A percentile compares a stretch with the other conserved stretches of the same genome.
Evolutionary conservation across 345 rosid species (phyloP).

Genomic region (Eucalyptus erythrocorys): DNA sequence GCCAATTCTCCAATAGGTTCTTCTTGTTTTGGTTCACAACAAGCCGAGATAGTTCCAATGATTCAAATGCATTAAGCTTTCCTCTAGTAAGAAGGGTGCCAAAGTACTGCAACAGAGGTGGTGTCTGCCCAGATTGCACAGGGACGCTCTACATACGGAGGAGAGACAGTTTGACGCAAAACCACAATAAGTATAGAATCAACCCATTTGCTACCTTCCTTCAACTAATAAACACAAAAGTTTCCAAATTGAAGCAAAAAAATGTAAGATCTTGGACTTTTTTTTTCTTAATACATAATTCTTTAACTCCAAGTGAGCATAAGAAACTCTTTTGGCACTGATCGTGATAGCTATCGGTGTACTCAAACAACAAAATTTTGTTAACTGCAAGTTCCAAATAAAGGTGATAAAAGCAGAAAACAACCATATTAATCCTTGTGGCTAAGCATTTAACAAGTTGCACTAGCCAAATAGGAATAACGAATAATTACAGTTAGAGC

Average conservation of each 20-base stretch:
- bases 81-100: conserved; percentile 93
- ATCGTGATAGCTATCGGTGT: not conserved
- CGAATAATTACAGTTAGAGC: not conserved
- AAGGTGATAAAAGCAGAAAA: not conserved
- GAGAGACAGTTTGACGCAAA: not conserved
- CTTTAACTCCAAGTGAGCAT: not conserved
- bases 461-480: not conserved
- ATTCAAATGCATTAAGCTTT: conserved; percentile 95
- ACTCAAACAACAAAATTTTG: not conserved
- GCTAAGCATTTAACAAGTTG: not conserved
- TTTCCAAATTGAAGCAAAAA: not conserved
- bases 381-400: not conserved
- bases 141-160: conserved; percentile 74
- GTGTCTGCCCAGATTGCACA: conserved; percentile 97
- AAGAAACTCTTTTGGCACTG: not conserved
- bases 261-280: not conserved
- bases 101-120: conserved; percentile 94
- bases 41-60: conserved; percentile 93
- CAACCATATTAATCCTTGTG: not conserved
- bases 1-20: conserved; percentile 94
- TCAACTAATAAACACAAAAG: not conserved
- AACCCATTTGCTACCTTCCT: not conserved
- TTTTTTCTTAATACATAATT: not conserved
- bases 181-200: not conserved
- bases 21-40: conserved; percentile 98